Base-by-base conservation (phyloP, 2,329 filamentous ascomycete genomes). In the Penicillium paneum region DNA sequence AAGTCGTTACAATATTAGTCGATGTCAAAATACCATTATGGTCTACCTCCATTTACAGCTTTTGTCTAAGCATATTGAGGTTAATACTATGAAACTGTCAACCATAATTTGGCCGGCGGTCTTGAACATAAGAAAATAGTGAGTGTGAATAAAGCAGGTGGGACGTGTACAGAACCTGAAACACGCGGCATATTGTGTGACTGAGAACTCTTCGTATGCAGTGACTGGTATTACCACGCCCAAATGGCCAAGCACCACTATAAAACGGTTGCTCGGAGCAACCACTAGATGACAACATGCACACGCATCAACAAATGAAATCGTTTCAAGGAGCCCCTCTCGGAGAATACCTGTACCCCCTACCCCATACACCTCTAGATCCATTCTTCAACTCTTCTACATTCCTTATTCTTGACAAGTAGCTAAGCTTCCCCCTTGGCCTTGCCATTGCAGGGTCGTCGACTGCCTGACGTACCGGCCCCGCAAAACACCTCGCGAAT, bases 221-320 rank as follows among this genome's bases (percentile, higher is more conserved):
- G 3, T 6, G 2, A 6, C 2, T 10, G 5, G 2, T 17, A 38
- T 8, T 42, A 50, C 65, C 65, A 60, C 49, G 6, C 19, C 1
- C 1, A 3, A n/a, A 13, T 26, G 12, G 1, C 36, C 26, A 53
- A 69, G 60, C 48, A 8, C 56, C 61, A 68, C 65, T 41, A 3
- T 46, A 26, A 43, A 46, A 38, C 32, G 28, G 70, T 72, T 72
- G 70, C 68, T 63, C 59, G 45, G 63, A 64, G 70, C 70, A 72
- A 72, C 69, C 55, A 53, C 41, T 42, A 54, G 28, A 54, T 53
- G 59, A 66, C 60, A 66, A 67, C 64, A 65, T 56, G 48, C 49
- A 49, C 49, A 53, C 57, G 44, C 57, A 61, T 67, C 62, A 65
- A 65, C 65, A 67, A 67, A 66, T 65, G 54, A 65, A 52, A 64